phyloP scores from a whole-genome alignment of 495 filamentous ascomycete species.

The Annulohypoxylon maeteangense region DNA sequence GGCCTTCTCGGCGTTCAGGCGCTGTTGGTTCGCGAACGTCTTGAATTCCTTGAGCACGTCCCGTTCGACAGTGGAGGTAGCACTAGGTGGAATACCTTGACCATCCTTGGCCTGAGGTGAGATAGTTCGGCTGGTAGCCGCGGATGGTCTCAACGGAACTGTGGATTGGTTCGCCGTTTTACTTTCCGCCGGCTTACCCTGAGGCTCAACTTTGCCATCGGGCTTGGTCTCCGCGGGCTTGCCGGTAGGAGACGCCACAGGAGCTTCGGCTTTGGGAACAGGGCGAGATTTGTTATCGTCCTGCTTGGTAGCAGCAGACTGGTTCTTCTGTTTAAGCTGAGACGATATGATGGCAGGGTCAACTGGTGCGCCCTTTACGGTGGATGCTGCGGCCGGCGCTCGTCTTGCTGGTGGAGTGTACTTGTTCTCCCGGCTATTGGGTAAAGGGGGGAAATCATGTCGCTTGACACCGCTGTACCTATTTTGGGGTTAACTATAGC shows the following conservation, averaged over 20 bases:
- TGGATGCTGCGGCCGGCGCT: constrained; percentile 76
- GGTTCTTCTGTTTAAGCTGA: constrained; percentile 66
- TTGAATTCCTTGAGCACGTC: constrained; percentile 84
- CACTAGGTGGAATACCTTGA: constrained; percentile 62
- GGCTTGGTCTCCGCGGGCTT: constrained; percentile 40
- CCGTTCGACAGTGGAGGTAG: constrained; percentile 78
- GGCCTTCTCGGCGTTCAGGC: constrained; percentile 72
- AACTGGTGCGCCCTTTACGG: constrained; percentile 76
- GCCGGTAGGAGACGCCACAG: constrained; percentile 42
- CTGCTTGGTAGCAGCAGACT: constrained; percentile 53
- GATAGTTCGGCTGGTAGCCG: constrained; percentile 51
- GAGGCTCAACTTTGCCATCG: constrained; percentile 45
- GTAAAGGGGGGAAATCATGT: constrained; percentile 71
- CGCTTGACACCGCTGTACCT: constrained; percentile 94
- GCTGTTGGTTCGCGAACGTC: constrained; percentile 71
- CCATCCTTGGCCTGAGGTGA: constrained; percentile 55
- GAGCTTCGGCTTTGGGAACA: constrained; percentile 43
- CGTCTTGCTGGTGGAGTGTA: constrained; percentile 91
- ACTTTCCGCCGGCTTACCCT: constrained; percentile 48
- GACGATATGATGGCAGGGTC: constrained; percentile 87
- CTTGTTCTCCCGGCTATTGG: constrained; percentile 71
- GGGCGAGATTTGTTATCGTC: constrained; percentile 54
- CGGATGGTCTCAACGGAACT: constrained; percentile 44
- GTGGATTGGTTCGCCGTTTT: constrained; percentile 48
- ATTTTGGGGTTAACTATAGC: constrained; percentile 48